phyloP scores from a whole-genome alignment of 75 land plant species.

The Selaginella moellendorffii region DNA sequence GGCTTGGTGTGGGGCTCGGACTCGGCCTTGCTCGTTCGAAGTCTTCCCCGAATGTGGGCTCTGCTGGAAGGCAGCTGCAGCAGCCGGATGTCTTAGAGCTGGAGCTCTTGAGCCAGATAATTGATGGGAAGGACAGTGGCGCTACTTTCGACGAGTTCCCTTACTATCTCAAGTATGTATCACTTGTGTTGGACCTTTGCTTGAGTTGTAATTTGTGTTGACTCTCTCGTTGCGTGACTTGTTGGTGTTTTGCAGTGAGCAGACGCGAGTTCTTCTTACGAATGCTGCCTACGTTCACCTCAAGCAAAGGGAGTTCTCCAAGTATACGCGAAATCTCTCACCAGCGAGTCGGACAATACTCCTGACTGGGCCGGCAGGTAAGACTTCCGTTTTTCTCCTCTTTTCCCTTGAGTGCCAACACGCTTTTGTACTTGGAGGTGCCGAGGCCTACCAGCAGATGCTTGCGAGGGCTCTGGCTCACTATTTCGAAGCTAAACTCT shows the following conservation, averaged over 20 bases:
- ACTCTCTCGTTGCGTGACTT: not conserved
- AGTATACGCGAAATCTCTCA: conserved; percentile 57
- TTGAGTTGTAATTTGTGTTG: too few relatives aligned
- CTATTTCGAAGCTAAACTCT: conserved; percentile 62
- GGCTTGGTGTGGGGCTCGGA: conserved; percentile 72
- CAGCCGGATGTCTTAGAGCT: conserved; percentile 31
- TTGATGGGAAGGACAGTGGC: conserved; percentile 41
- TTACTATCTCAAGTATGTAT: conserved; percentile 56
- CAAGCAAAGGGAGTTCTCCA: conserved; percentile 49
- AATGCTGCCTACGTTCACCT: conserved; percentile 76
- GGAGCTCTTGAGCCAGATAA: conserved; percentile 35
- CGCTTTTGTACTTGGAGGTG: conserved; percentile 1
- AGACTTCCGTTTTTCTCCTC: not conserved
- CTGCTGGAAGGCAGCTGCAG: not conserved
- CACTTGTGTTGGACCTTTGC: too few relatives aligned
- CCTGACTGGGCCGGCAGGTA: conserved; percentile 69
- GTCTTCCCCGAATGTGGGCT: conserved; percentile 14
- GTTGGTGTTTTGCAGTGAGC: conserved; percentile 38
- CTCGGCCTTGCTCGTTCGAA: conserved; percentile 45
- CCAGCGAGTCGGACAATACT: conserved; percentile 77
- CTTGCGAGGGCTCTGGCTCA: conserved; percentile 80
- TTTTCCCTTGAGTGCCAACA: too few relatives aligned
- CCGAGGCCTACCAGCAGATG: conserved; percentile 77
- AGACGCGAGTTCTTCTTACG: conserved; percentile 48
- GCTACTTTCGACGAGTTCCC: conserved; percentile 70